Conservation (phyloP, 306 rosid genomes). For the Quercus wislizeni region DNA sequence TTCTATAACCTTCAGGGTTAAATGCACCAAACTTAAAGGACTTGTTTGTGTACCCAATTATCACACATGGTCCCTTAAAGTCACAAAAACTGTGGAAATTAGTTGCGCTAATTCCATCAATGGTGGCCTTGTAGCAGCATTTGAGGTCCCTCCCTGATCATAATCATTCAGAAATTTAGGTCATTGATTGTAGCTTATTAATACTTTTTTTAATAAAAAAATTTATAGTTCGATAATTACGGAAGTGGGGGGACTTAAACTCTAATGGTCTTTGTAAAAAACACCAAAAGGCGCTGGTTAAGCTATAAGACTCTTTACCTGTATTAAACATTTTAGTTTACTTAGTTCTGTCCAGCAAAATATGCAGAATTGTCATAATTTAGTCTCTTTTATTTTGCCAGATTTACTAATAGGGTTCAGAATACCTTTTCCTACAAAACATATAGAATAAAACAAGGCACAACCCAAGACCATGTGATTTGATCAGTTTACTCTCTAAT, state of each 20-base stretch:
- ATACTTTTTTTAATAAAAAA: no score
- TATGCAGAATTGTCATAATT: neutral
- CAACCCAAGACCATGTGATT: neutral
- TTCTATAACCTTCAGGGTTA: conserved; percentile 89
- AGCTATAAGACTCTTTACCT: no score
- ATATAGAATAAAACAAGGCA: neutral
- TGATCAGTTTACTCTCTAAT: neutral
- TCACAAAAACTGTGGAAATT: conserved; percentile 74
- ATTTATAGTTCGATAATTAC: no score
- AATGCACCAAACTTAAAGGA: conserved; percentile 93
- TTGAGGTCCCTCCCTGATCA: conserved; percentile 75
- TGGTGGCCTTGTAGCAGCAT: conserved; percentile 82
- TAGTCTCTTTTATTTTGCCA: neutral
- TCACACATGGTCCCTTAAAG: conserved; percentile 90
- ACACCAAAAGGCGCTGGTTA: no score
- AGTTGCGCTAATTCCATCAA: conserved; percentile 78
- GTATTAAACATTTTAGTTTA: no score
- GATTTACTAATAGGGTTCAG: neutral
- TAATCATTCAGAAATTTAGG: neutral
- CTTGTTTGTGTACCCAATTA: conserved; percentile 77
- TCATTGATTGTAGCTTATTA: neutral
- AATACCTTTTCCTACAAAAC: neutral
- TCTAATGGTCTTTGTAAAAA: no score
- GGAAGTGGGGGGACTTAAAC: no score
- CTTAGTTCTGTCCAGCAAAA: neutral